A percentile compares a stretch with the other conserved stretches of the same genome.
These are phyloP conservation scores for Helotiales sp. DNA, from an alignment of 2,329 filamentous ascomycete genomes.

Conservation along the genomic window DNA sequence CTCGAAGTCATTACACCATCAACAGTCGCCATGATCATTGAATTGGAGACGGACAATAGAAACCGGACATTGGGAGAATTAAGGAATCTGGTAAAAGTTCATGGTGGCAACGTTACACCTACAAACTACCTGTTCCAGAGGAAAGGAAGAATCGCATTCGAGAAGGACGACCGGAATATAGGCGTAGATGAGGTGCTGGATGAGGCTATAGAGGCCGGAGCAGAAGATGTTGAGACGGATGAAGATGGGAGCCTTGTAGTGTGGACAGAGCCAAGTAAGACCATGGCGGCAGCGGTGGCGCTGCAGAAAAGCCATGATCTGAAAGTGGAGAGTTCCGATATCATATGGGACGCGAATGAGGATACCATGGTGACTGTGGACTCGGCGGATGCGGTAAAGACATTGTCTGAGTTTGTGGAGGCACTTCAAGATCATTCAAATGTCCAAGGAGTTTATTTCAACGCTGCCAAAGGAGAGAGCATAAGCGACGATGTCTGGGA, in stretches of 20 bases:
- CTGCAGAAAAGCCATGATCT: slow-evolving; percentile 64
- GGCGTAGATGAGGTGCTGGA: slow-evolving; percentile 72
- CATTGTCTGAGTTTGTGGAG: slow-evolving; percentile 60
- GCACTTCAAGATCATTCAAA: slow-evolving; percentile 66
- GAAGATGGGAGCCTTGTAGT: slow-evolving; percentile 70
- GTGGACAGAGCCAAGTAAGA: slow-evolving; percentile 66
- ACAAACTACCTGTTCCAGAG: slow-evolving; percentile 85
- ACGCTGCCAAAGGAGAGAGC: slow-evolving; percentile 52
- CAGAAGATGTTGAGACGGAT: slow-evolving; percentile 69
- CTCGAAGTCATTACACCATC: slow-evolving; percentile 81
- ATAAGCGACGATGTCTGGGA: slow-evolving; percentile 56
- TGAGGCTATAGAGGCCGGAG: slow-evolving; percentile 80
- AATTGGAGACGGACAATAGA: slow-evolving; percentile 83
- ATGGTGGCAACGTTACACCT: slow-evolving; percentile 68
- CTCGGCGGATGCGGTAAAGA: slow-evolving; percentile 50
- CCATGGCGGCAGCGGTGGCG: slow-evolving; percentile 61
- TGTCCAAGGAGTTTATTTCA: slow-evolving; percentile 79
- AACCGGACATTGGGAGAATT: slow-evolving; percentile 72
- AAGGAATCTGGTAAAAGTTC: slow-evolving; percentile 67
- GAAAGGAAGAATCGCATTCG: slow-evolving; percentile 73
- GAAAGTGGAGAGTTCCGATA: slow-evolving; percentile 72
- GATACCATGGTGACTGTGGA: slow-evolving; percentile 71
- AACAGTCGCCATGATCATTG: slow-evolving; percentile 76
- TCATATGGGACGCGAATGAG: slow-evolving; percentile 81
- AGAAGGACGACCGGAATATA: slow-evolving; percentile 49